Conservation (phyloP, 306 rosid species). For the Carpinus viminea region DNA sequence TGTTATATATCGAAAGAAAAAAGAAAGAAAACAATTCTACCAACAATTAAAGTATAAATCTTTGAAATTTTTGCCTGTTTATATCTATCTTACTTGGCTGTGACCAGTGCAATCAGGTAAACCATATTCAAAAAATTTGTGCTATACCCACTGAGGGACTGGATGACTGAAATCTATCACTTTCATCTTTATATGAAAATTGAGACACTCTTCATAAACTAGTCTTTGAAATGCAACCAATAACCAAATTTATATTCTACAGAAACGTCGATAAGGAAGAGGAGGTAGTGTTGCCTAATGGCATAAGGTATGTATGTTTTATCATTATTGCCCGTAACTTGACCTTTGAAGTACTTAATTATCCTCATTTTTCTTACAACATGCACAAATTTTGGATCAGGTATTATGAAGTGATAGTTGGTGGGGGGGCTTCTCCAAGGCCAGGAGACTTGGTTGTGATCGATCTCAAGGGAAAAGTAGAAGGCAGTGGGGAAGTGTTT, state of each 20-base stretch:
- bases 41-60: neutral
- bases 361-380: neutral
- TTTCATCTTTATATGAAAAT: neutral
- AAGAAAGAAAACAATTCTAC: too few species aligned
- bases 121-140: neutral
- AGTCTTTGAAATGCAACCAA: neutral
- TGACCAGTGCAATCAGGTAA: neutral
- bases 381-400: constrained; percentile 18
- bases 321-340: constrained; percentile 9
- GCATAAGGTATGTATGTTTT: constrained; percentile 60
- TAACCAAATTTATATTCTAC: constrained; percentile 26
- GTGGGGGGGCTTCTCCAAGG: constrained; percentile 73
- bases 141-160: neutral
- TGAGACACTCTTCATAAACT: neutral
- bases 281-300: constrained; percentile 79
- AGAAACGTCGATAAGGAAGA: constrained; percentile 65
- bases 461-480: constrained; percentile 60
- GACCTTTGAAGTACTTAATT: neutral
- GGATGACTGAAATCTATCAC: neutral
- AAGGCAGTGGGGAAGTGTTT: constrained; percentile 61
- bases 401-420: constrained; percentile 67
- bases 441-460: constrained; percentile 83
- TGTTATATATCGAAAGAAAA: too few species aligned
- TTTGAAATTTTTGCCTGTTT: neutral
- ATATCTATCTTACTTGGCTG: neutral